These are phyloP conservation scores for Harrya chromipes DNA, from an alignment of 768 basidiomycete genomes.

Conservation along the genomic window DNA sequence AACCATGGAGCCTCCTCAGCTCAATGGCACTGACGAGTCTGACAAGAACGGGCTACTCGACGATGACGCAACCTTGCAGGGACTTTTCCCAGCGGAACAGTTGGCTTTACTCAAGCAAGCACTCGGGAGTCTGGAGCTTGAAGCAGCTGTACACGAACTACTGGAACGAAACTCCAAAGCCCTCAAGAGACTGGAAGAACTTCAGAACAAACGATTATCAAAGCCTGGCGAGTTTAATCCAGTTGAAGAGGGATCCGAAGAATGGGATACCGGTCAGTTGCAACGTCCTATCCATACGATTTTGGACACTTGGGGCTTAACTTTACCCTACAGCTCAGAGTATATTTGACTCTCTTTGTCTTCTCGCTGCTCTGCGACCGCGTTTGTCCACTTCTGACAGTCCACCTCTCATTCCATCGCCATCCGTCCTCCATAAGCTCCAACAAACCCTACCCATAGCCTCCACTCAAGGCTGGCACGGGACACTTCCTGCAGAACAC, in stretches of 20 bases:
- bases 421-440: slow-evolving; percentile 63
- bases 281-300: background rate
- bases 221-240: slow-evolving; percentile 42
- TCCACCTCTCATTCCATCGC: slow-evolving; percentile 57
- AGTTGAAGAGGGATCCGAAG: slow-evolving; percentile 69
- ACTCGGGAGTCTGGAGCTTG: slow-evolving; percentile 59
- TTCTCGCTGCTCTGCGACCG: slow-evolving; percentile 71
- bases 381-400: slow-evolving; percentile 43
- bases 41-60: slow-evolving; percentile 19
- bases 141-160: slow-evolving; percentile 66
- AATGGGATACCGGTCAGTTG: slow-evolving; percentile 75
- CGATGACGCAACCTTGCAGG: slow-evolving; percentile 45
- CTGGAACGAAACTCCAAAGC: slow-evolving; percentile 64
- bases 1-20: background rate
- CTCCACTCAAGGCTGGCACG: slow-evolving; percentile 67
- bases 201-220: slow-evolving; percentile 58
- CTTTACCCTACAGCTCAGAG: slow-evolving; percentile 54
- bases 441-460: slow-evolving; percentile 65
- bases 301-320: slow-evolving; percentile 9
- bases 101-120: slow-evolving; percentile 55
- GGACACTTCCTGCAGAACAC: slow-evolving; percentile 59
- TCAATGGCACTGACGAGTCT: slow-evolving; percentile 12
- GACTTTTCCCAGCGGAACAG: slow-evolving; percentile 56
- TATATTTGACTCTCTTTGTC: slow-evolving; percentile 64
- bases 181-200: slow-evolving; percentile 57